A percentile compares a stretch with the other conserved stretches of the same genome.
These are phyloP conservation scores for Mycena latifolia DNA, from an alignment of 768 basidiomycete species.

Conservation along the genomic window DNA sequence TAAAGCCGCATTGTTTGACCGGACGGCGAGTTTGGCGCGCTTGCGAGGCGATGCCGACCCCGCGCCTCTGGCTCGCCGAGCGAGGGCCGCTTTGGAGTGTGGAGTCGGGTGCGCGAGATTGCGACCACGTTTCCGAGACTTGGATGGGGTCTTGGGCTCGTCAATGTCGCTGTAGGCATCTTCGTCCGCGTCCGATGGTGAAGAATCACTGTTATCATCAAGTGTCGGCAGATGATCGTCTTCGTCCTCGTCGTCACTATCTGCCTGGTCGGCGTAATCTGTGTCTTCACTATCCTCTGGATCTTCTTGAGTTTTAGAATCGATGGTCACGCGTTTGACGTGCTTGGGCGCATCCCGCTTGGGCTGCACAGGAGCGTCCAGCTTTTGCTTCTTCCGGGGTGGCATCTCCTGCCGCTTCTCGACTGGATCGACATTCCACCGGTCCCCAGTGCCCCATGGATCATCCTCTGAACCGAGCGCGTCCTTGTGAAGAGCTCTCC, in stretches of 20 bases:
- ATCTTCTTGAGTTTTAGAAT: slow-evolving; percentile 20
- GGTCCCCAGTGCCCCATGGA: slow-evolving; percentile 53
- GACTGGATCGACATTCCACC: slow-evolving; percentile 60
- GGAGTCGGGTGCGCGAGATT: slow-evolving; percentile 74
- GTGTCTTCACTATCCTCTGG: slow-evolving; percentile 1
- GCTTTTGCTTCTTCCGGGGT: slow-evolving; percentile 33
- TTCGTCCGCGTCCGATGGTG: slow-evolving; percentile 44
- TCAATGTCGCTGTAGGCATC: slow-evolving; percentile 43
- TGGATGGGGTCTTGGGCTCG: slow-evolving; percentile 63
- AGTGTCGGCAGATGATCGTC: slow-evolving; percentile 37
- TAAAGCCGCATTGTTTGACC: slow-evolving; percentile 18
- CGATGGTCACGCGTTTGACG: slow-evolving; percentile 26
- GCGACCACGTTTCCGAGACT: slow-evolving; percentile 46
- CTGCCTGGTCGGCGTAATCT: slow-evolving; percentile 33
- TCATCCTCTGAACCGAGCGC: slow-evolving; percentile 50
- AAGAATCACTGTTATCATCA: slow-evolving; percentile 43
- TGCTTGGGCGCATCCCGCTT: slow-evolving; percentile 18
- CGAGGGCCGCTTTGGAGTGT: slow-evolving; percentile 78
- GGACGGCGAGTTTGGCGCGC: slow-evolving; percentile 33
- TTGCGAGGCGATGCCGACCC: slow-evolving; percentile 43
- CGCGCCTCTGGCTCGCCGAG: slow-evolving; percentile 50
- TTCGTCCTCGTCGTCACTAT: slow-evolving; percentile 40
- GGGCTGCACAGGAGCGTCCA: slow-evolving; percentile 12
- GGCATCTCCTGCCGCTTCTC: slow-evolving; percentile 17
- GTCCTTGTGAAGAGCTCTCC: slow-evolving; percentile 60